These are phyloP conservation scores for Fagopyrum tataricum DNA, from an alignment of 148 eudicot genomes.

Conservation along the genomic window DNA sequence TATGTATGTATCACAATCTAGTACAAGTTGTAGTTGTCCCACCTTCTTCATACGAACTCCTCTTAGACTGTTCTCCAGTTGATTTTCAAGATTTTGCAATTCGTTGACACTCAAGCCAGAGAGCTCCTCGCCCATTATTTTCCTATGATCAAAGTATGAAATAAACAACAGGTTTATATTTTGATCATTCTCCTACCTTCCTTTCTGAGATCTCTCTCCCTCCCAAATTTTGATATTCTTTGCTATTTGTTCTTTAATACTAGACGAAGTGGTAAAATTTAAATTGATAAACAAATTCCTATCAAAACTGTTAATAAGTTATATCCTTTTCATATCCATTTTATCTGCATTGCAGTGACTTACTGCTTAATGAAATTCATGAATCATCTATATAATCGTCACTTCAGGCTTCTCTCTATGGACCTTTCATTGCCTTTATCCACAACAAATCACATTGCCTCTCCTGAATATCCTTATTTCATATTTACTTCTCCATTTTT, in stretches of 20 bases:
- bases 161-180: background rate
- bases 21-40: background rate
- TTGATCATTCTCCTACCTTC: background rate
- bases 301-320: background rate
- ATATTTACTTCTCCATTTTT: background rate
- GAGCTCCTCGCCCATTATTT: conserved; percentile 44
- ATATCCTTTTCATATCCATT: background rate
- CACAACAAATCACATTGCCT: background rate
- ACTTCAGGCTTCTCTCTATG: background rate
- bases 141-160: conserved; percentile 15
- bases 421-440: background rate
- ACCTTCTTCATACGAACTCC: conserved; percentile 36
- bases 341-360: background rate
- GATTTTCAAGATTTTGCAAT: conserved; percentile 36
- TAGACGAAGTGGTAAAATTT: background rate
- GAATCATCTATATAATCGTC: background rate
- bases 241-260: background rate
- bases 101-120: conserved; percentile 38
- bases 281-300: background rate
- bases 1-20: background rate
- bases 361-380: background rate
- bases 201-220: background rate
- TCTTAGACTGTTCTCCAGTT: conserved; percentile 31
- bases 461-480: background rate
- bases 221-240: background rate